phyloP scores from a whole-genome alignment of 768 basidiomycete species.

The Melanogaster broomeanus region DNA sequence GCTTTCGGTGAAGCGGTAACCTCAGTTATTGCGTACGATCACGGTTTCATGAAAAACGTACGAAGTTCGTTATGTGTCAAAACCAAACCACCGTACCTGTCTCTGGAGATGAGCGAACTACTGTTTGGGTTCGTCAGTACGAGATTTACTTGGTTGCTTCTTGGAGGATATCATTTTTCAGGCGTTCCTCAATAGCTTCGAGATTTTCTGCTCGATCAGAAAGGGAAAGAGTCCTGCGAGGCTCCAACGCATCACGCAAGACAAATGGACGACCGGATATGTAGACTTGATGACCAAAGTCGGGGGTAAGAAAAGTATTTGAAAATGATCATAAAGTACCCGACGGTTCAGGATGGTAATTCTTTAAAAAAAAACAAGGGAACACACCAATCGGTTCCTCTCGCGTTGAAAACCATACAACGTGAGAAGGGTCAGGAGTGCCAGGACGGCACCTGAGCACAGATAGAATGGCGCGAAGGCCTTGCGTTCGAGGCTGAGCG shows the following conservation, averaged over 20 bases:
- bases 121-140: background rate
- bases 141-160: slow-evolving; percentile 66
- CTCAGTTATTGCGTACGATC: slow-evolving; percentile 3
- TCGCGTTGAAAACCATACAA: slow-evolving; percentile 95
- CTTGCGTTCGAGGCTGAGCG: slow-evolving; percentile 93
- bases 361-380: background rate
- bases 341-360: background rate
- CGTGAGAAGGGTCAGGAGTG: slow-evolving; percentile 62
- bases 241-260: slow-evolving; percentile 82
- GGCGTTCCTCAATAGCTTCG: slow-evolving; percentile 85
- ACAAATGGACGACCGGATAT: slow-evolving; percentile 94
- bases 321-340: background rate
- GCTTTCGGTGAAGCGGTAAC: slow-evolving; percentile 28
- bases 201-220: slow-evolving; percentile 95
- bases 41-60: slow-evolving; percentile 31
- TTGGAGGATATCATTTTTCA: slow-evolving; percentile 89
- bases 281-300: slow-evolving; percentile 53
- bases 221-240: slow-evolving; percentile 72
- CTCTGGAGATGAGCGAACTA: slow-evolving; percentile 9
- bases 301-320: background rate
- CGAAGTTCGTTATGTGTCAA: slow-evolving; percentile 93
- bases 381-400: slow-evolving; percentile 90
- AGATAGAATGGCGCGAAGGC: slow-evolving; percentile 86
- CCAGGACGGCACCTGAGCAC: slow-evolving; percentile 76
- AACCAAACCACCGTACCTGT: slow-evolving; percentile 84